Evolutionary conservation across 495 filamentous ascomycete genomes (phyloP).

Genomic region (Pyrenopolyporus hunteri): DNA sequence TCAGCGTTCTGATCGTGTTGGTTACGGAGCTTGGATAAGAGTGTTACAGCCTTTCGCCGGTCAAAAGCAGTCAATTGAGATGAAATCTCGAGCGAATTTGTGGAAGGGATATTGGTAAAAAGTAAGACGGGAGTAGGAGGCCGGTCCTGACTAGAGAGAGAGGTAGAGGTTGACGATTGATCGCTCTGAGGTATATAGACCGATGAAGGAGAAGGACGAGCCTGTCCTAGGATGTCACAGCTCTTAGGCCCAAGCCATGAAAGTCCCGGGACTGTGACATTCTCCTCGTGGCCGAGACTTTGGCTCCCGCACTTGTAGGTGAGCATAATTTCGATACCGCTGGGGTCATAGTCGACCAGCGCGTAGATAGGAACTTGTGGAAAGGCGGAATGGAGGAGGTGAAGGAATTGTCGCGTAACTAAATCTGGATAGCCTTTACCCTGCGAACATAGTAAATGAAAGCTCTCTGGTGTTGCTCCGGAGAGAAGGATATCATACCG

Average conservation of each 20-base stretch:
- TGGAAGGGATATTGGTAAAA: constrained; percentile 43
- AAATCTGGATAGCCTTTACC: constrained; percentile 95
- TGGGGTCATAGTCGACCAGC: constrained; percentile 85
- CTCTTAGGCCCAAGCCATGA: constrained; percentile 78
- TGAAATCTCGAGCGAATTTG: constrained; percentile 6
- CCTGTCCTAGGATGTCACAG: constrained; percentile 55
- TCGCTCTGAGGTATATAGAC: too few species aligned
- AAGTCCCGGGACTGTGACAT: constrained; percentile 62
- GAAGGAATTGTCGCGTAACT: constrained; percentile 73
- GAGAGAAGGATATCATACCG: constrained; percentile 52
- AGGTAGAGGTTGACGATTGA: background rate
- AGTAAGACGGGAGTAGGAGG: background rate
- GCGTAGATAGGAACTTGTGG: constrained; percentile 61
- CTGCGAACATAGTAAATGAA: constrained; percentile 53
- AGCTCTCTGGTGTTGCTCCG: constrained; percentile 32
- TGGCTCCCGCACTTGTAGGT: constrained; percentile 88
- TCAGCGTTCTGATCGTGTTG: constrained; percentile 2
- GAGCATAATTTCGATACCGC: constrained; percentile 84
- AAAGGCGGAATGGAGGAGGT: constrained; percentile 45
- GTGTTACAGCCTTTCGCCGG: constrained; percentile 66
- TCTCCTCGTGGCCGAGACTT: constrained; percentile 70
- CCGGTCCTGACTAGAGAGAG: background rate
- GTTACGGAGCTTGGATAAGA: constrained; percentile 61
- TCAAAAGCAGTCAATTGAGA: constrained; percentile 67
- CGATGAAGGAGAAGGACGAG: background rate